Base-by-base conservation (phyloP, 768 basidiomycete species). In the Favolaschia claudopus region DNA sequence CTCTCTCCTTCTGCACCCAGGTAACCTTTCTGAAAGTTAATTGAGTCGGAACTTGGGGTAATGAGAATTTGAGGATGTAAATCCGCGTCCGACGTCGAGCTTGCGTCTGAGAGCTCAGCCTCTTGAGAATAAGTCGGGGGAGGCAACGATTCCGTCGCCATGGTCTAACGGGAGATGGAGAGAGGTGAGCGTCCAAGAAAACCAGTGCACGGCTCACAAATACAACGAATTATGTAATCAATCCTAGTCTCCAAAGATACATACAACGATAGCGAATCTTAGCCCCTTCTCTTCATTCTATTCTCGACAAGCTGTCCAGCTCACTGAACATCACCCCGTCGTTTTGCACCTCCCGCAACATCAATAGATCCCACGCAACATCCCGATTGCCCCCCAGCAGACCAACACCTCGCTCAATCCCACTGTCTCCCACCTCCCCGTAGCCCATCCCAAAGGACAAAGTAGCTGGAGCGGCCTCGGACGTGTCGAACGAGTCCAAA, bases 391-490 rank as follows among this genome's bases (percentile, higher is more conserved):
- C 88, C 50, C 87, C 90, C 29, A 93, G 77, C 51, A 94, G 72
- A 3, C 92, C 92, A 19, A 85, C 88, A 7, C 93, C 93, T 59
- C 80, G 86, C 71, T 94, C 91, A 43, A 82, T 75, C 10, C 78
- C 78, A 17, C 72, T 82, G 64, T 92, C 89, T 8, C 85, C 86
- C 38, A 84, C 81, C 69, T 93, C 93, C 1, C 89, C 85, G 67
- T 89, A 93, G 14, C 91, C 92, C 83, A 94, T 90, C n/a, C 92
- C 92, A 70, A 93, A 94, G 5, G 89, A 80, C 47, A 94, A 79
- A 4, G 85, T 83, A 5, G 91, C 82, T 45, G 78, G 78, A 17
- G 80, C 76, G 19, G 85, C 73, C 62, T 88, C 85, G 3, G 87
- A 79, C 5, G 82, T 84, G 67, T 92, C 92, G 62, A 92, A 90